Base-by-base conservation (phyloP, 306 rosid species). In the Benincasa hispida region DNA sequence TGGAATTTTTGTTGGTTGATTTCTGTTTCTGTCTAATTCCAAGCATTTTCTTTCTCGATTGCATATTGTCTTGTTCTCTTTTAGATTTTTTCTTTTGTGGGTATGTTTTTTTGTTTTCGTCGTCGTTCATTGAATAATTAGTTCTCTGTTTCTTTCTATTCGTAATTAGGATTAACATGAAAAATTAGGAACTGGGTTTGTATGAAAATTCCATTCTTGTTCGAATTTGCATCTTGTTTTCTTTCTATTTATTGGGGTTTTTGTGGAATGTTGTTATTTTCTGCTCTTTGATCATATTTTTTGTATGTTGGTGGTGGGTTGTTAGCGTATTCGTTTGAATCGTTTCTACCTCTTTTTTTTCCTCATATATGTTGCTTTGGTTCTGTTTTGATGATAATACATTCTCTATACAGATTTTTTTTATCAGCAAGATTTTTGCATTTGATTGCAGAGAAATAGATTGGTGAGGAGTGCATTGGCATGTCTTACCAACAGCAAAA, bases 401-500 rank as follows among this genome's bases (percentile, higher is more conserved):
- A 25, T 72, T 25, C 35, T 70, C 24, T 70, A 3, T 24, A 41
- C 54, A 41, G 73, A 8, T 1, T 39, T 69, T 15, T 45, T 25
- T 28, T 37, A 27, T 28, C 14, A 30, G 76, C 76, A 47, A 48
- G 76, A 18, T 24, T 72, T 18, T 4, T 72, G 15, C 25, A 27
- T 70, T 70, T 27, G 57, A 48, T 48, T 27, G 24, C 76, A 47
- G 34, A 25, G 39, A 27, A 19, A 25, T 45, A 25, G 39, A 47
- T 72, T 27, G 59, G 14, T 19, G 24, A 8, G 39, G 41, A 53
- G 41, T 72, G 56, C 19, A 45, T 47, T 1, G 18, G 41, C 76
- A 27, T 47, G 76, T 72, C 76, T 25, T 24, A 72, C 58, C 76
- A 72, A 8, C 76, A 45, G 6, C 58, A 72, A 72, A 53, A 72